Conservation (phyloP, 495 filamentous ascomycete species). For the Rostrohypoxylon terebratum region DNA sequence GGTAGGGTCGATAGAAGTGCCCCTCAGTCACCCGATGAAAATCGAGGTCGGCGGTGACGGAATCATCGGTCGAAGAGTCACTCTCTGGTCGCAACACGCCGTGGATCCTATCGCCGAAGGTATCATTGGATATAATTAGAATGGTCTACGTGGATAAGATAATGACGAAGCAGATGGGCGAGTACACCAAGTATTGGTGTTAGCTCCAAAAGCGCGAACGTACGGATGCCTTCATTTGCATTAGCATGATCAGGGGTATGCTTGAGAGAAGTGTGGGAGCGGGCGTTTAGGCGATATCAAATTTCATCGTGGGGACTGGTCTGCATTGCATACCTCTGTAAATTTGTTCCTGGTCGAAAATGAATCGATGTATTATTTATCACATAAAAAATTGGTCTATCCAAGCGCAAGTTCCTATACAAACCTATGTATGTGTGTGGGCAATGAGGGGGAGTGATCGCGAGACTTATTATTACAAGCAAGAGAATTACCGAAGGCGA, state of each 20-base stretch:
- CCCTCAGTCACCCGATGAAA: constrained; percentile 51
- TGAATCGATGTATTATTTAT: not conserved
- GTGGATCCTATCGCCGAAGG: constrained; percentile 55
- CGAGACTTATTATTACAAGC: not conserved
- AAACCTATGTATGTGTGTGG: not conserved
- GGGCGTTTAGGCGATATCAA: not conserved
- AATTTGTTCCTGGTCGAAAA: not conserved
- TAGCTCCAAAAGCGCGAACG: not conserved
- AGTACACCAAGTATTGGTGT: not conserved
- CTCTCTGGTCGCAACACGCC: constrained; percentile 47
- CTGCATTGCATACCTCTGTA: not conserved
- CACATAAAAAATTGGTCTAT: not conserved
- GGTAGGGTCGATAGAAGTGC: constrained; percentile 43
- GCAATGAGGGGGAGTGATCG: not conserved
- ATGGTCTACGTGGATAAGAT: not conserved
- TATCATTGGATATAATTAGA: constrained; percentile 60
- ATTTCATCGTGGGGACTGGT: not conserved
- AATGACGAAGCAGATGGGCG: not conserved
- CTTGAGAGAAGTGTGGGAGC: not conserved
- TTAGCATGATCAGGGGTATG: not conserved
- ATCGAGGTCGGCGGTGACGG: constrained; percentile 57
- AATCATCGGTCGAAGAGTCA: constrained; percentile 61
- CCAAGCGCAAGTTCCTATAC: not conserved
- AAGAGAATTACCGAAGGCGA: not conserved
- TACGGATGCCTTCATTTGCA: not conserved